Base-by-base conservation (phyloP, 1,139 yeast species). In the Suhomyces wounanorum region DNA sequence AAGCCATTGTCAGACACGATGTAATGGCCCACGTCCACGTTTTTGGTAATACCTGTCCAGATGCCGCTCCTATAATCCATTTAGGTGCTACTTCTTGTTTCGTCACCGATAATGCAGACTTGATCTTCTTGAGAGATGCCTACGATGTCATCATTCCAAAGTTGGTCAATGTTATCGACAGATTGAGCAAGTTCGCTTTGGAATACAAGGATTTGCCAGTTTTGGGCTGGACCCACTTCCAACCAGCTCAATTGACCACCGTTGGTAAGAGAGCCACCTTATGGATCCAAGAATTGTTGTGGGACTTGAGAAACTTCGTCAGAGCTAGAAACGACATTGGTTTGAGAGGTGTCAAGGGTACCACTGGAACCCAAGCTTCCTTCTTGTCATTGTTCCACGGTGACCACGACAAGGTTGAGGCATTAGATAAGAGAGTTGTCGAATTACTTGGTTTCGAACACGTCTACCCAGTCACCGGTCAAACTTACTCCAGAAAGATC, bases 21-120 rank as follows among this genome's bases (percentile, higher is more conserved):
- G 99, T 94, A 61, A 94, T 94, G 99, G 97, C 99, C 52, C 99
- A 94, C 64, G 98, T 94, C 55, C 99, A 95, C 67, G 89, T 87
- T 50, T 94, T 88, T 69, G 99, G 99, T 59, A 81, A 86, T 60
- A 84, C 89, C 31, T 89, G 96, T 64, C 99, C 99, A 17, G 87
- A 86, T 10, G 99, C 99, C 35, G 94, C 99, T 41, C 98, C 98
- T 61, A 92, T 94, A 70, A 94, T 94, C 66, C 99, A 94, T 68
- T 79, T 95, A 67, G 99, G 99, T 66, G 99, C 99, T 41, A 94
- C 99, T 40, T 91, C 97, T 5, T 94, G 99, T 79, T 94, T 76
- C 64, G 99, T 95, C 54, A 94, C 99, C 46, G 99, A 94, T 72
- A 94, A 94, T 66, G 99, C 99, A 48, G 99, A 94, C 69, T 82